A percentile compares a stretch with the other conserved stretches of the same genome.
Evolutionary conservation across 352 stramenopile genomes (phyloP).

Genomic region (Phytophthora lateralis): DNA sequence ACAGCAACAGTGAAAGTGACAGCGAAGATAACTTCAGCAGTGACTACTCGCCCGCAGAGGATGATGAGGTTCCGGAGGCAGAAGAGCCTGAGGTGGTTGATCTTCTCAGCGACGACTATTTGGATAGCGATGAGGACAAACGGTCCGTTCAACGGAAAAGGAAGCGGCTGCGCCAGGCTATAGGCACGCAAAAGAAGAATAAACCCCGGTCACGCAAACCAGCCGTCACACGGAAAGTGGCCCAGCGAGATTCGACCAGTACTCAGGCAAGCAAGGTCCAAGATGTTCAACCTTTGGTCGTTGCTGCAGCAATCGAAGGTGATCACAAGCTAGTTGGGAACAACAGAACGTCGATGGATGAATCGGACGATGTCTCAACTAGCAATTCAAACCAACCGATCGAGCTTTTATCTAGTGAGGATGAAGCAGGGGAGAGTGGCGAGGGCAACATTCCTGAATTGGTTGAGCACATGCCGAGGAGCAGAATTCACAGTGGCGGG

Average conservation of each 20-base stretch:
- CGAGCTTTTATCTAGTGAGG: conserved; percentile 39
- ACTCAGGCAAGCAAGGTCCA: neutral
- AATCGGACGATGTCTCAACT: conserved; percentile 1
- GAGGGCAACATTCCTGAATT: neutral
- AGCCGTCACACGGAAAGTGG: conserved; percentile 27
- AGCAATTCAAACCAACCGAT: conserved; percentile 20
- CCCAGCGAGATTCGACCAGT: conserved; percentile 3
- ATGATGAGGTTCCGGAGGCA: conserved; percentile 37
- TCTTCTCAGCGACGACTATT: conserved; percentile 55
- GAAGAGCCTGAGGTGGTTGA: conserved; percentile 44
- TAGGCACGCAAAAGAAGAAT: conserved; percentile 26
- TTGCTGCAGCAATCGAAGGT: conserved; percentile 1
- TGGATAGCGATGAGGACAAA: conserved; percentile 40
- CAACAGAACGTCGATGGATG: conserved; percentile 7
- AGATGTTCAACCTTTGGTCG: neutral
- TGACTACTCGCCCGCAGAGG: conserved; percentile 51
- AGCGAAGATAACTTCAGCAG: conserved; percentile 43
- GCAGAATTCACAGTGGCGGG: neutral
- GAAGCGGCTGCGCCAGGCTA: conserved; percentile 32
- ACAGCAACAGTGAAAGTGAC: conserved; percentile 23
- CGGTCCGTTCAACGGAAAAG: conserved; percentile 23
- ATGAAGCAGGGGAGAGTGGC: conserved; percentile 22
- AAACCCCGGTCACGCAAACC: conserved; percentile 27
- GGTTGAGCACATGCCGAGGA: neutral
- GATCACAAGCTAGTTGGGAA: conserved; percentile 1